A percentile compares a stretch with the other conserved stretches of the same genome.
phyloP scores from a whole-genome alignment of 108 stramenopile genomes.

The Pseudonitzschia multiseries region DNA sequence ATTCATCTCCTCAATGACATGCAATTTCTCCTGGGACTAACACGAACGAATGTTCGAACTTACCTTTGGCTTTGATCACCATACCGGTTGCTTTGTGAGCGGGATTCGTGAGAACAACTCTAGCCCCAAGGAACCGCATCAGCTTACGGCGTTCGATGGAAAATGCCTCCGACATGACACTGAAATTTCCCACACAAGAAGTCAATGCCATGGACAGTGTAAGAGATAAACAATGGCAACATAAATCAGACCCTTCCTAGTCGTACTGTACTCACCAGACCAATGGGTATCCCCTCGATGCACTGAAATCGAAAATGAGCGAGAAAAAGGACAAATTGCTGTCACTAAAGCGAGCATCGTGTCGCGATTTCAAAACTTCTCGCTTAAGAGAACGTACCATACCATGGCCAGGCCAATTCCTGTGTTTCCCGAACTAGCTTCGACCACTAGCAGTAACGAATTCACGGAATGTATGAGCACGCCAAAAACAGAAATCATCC shows the following conservation, averaged over 20 bases:
- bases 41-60: neutral
- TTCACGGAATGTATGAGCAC: too few species aligned
- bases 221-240: too few species aligned
- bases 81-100: conserved; percentile 72
- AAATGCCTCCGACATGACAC: conserved; percentile 75
- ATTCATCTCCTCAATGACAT: too few species aligned
- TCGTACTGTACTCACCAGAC: neutral
- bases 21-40: conserved; percentile 26
- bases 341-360: too few species aligned
- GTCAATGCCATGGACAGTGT: neutral
- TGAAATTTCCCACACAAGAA: conserved; percentile 33
- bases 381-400: neutral
- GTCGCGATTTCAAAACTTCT: too few species aligned
- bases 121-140: conserved; percentile 73
- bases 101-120: conserved; percentile 62
- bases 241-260: too few species aligned
- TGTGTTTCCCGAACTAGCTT: conserved; percentile 90
- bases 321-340: neutral
- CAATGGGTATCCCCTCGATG: conserved; percentile 9
- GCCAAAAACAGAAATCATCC: too few species aligned
- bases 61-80: conserved; percentile 60
- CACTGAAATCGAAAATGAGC: neutral
- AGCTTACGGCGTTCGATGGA: conserved; percentile 69
- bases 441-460: conserved; percentile 59
- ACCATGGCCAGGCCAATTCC: conserved; percentile 71